phyloP scores from a whole-genome alignment of 129 eudicot species.

The Ambrosia artemisiifolia region DNA sequence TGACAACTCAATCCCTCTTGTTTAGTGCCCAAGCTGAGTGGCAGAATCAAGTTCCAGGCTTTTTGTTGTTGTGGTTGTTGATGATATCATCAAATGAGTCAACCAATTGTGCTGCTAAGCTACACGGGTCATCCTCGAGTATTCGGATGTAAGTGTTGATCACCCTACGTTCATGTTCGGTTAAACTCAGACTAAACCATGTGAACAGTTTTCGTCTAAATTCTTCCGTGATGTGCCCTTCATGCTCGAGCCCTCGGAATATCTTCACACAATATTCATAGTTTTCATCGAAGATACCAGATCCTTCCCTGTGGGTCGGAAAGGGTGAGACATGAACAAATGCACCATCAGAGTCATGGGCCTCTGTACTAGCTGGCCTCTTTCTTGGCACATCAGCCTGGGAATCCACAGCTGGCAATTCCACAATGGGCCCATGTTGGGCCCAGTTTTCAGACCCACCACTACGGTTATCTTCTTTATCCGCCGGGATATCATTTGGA shows the following conservation, averaged over 20 bases:
- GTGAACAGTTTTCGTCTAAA: slow-evolving; percentile 72
- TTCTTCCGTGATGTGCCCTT: slow-evolving; percentile 60
- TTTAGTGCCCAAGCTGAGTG: slow-evolving; percentile 50
- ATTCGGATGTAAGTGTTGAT: slow-evolving; percentile 73
- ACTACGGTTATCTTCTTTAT: slow-evolving; percentile 60
- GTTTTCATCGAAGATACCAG: slow-evolving; percentile 49
- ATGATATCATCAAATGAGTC: slow-evolving; percentile 75
- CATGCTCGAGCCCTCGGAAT: slow-evolving; percentile 72
- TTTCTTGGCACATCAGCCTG: slow-evolving; percentile 30
- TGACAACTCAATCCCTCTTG: not conserved
- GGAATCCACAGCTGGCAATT: slow-evolving; percentile 59
- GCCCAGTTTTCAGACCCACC: slow-evolving; percentile 64
- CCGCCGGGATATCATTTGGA: slow-evolving; percentile 53
- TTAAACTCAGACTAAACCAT: slow-evolving; percentile 87
- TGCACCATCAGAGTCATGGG: slow-evolving; percentile 64
- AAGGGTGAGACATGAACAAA: slow-evolving; percentile 53
- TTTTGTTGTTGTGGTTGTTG: slow-evolving; percentile 36
- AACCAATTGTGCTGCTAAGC: slow-evolving; percentile 83
- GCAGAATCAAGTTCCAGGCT: slow-evolving; percentile 54
- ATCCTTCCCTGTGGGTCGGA: slow-evolving; percentile 17
- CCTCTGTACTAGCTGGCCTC: slow-evolving; percentile 54
- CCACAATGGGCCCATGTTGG: slow-evolving; percentile 34
- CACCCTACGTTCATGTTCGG: slow-evolving; percentile 80
- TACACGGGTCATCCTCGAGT: slow-evolving; percentile 67
- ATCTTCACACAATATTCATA: slow-evolving; percentile 70